Evolutionary conservation across 139 green algal genomes (phyloP).

Genomic region (Closterium sp.): DNA sequence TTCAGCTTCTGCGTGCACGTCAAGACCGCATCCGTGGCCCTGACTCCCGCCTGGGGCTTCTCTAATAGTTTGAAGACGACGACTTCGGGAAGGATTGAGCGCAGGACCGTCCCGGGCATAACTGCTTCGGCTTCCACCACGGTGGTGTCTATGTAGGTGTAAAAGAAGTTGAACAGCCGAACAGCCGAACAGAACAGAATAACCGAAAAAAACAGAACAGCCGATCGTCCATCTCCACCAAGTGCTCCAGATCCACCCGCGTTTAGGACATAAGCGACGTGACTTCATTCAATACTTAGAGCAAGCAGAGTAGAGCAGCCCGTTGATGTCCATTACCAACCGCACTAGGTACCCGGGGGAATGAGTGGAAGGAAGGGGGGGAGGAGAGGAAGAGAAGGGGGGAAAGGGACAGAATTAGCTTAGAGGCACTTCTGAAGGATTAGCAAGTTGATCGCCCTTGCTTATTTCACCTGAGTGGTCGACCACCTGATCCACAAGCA

Average conservation of each 20-base stretch:
- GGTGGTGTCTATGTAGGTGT: slow-evolving; percentile 49
- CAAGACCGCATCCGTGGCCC: slow-evolving; percentile 40
- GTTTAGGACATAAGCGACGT: no score
- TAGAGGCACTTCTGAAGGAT: no score
- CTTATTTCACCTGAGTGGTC: slow-evolving; percentile 53
- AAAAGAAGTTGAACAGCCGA: slow-evolving; percentile 34
- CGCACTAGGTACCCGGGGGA: no score
- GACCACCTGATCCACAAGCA: slow-evolving; percentile 10
- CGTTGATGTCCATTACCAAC: no score
- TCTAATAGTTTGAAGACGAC: slow-evolving; percentile 40
- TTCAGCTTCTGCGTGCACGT: slow-evolving; percentile 40
- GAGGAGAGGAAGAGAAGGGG: no score
- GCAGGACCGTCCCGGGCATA: slow-evolving; percentile 48
- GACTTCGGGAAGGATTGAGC: slow-evolving; percentile 31
- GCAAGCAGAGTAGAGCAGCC: slow-evolving; percentile 35
- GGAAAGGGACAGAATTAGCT: no score
- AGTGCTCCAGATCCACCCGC: no score
- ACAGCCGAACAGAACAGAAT: no score
- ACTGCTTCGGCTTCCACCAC: slow-evolving; percentile 52
- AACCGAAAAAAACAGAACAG: slow-evolving; percentile 37
- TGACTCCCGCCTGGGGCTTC: slow-evolving; percentile 13
- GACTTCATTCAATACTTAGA: neutral
- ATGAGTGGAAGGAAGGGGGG: no score
- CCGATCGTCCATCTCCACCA: slow-evolving; percentile 21
- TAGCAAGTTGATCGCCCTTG: neutral